These are phyloP conservation scores for Termitomyces heimii DNA, from an alignment of 768 basidiomycete species.

Conservation along the genomic window DNA sequence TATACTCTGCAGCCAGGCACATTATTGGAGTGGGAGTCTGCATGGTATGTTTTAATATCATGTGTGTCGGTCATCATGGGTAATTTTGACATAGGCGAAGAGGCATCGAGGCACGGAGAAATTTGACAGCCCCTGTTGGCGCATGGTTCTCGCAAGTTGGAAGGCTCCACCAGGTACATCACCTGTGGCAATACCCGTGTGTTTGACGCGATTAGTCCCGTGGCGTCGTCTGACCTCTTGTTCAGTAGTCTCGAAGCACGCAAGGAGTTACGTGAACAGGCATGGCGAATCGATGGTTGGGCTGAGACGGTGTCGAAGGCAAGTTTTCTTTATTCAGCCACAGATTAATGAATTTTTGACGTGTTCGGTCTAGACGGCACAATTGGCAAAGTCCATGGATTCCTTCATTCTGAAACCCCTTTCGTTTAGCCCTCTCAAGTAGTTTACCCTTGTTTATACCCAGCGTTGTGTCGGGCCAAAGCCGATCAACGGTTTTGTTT, in stretches of 20 bases:
- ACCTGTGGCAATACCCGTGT: conserved; percentile 96
- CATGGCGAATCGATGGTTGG: conserved; percentile 96
- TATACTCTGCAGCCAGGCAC: conserved; percentile 89
- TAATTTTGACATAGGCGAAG: conserved; percentile 56
- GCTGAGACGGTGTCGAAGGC: conserved; percentile 92
- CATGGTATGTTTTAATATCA: conserved; percentile 54
- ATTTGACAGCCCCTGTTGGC: conserved; percentile 80
- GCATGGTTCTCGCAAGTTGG: conserved; percentile 93
- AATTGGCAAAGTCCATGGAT: conserved; percentile 83
- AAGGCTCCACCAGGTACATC: conserved; percentile 83
- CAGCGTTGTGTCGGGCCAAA: background rate
- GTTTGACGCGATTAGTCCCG: conserved; percentile 21
- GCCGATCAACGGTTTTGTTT: conserved; percentile 3
- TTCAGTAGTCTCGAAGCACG: conserved; percentile 67
- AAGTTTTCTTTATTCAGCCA: conserved; percentile 14
- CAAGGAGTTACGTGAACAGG: conserved; percentile 81
- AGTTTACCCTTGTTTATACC: conserved; percentile 12
- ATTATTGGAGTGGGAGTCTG: conserved; percentile 90
- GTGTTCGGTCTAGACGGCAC: conserved; percentile 62
- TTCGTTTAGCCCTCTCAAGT: conserved; percentile 83
- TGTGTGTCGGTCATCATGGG: conserved; percentile 1
- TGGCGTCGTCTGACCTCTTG: conserved; percentile 7
- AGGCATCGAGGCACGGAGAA: conserved; percentile 90
- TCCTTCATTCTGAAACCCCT: conserved; percentile 77
- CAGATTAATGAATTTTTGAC: conserved; percentile 5